These are phyloP conservation scores for Aegilops longissima DNA, from an alignment of 176 grass and related monocot species.

Conservation along the genomic window DNA sequence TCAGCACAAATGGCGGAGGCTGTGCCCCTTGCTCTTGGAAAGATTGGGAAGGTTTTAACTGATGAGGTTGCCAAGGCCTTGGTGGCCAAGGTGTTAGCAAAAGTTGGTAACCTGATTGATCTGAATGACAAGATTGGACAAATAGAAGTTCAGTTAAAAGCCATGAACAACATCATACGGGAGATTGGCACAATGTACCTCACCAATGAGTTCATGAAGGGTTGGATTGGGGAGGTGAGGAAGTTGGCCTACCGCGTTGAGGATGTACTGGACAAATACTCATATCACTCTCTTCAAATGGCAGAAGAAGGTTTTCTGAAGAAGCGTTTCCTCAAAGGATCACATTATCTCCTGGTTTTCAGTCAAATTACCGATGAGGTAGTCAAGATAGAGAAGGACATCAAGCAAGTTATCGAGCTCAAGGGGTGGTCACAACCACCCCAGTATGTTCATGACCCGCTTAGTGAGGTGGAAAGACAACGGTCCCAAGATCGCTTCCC, in stretches of 20 bases:
- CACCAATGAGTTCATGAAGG: background rate
- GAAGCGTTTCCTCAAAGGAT: background rate
- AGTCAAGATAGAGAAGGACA: background rate
- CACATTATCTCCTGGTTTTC: slow-evolving; percentile 15
- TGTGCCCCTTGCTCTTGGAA: background rate
- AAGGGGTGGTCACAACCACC: background rate
- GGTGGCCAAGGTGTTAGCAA: slow-evolving; percentile 9
- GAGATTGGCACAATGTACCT: slow-evolving; percentile 25
- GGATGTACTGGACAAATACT: slow-evolving; percentile 32
- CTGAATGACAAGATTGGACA: background rate
- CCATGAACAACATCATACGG: slow-evolving; percentile 19
- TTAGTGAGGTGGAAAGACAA: background rate
- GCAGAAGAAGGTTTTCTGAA: slow-evolving; percentile 17
- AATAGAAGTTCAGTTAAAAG: background rate
- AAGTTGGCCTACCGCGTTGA: slow-evolving; percentile 26
- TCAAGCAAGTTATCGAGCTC: background rate
- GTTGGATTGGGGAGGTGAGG: slow-evolving; percentile 20
- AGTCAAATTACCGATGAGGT: background rate
- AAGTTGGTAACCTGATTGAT: slow-evolving; percentile 4
- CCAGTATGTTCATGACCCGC: background rate
- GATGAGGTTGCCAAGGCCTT: background rate
- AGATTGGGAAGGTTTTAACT: slow-evolving; percentile 7
- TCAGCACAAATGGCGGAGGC: slow-evolving; percentile 28
- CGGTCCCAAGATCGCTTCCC: slow-evolving; percentile 1
- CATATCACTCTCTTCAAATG: slow-evolving; percentile 22